These are phyloP conservation scores for Nothophytophthora sp. DNA, from an alignment of 352 stramenopile genomes.

Conservation along the genomic window DNA sequence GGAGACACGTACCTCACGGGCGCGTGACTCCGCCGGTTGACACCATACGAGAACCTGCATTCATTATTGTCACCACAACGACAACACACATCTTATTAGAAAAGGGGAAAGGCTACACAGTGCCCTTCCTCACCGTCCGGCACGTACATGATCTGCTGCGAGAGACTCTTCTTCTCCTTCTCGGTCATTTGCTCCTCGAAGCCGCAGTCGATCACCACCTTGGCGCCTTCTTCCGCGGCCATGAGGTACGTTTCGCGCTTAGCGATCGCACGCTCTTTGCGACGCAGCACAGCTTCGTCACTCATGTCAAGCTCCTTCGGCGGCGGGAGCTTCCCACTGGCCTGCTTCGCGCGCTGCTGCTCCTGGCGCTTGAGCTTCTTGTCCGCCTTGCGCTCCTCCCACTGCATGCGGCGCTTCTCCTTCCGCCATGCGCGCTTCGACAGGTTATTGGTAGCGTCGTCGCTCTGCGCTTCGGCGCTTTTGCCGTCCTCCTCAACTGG, in stretches of 20 bases:
- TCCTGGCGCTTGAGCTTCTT: slow-evolving; percentile 82
- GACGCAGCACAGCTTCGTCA: slow-evolving; percentile 61
- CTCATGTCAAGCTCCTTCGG: slow-evolving; percentile 80
- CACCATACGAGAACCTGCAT: slow-evolving; percentile 81
- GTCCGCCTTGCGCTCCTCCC: slow-evolving; percentile 80
- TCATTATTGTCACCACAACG: too few species aligned
- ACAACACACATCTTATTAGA: neutral
- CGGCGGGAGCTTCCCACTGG: slow-evolving; percentile 19
- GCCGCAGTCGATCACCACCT: slow-evolving; percentile 93
- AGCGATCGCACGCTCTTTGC: slow-evolving; percentile 55
- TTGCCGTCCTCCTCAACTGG: neutral
- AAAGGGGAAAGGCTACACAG: neutral
- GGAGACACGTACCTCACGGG: slow-evolving; percentile 53
- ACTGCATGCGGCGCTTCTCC: slow-evolving; percentile 64
- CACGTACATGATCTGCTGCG: slow-evolving; percentile 93
- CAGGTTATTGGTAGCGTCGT: slow-evolving; percentile 13
- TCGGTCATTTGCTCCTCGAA: slow-evolving; percentile 94
- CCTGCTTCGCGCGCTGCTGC: slow-evolving; percentile 40
- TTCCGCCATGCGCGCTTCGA: slow-evolving; percentile 61
- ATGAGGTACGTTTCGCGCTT: slow-evolving; percentile 83
- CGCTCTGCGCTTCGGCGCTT: neutral
- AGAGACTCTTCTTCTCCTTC: slow-evolving; percentile 94
- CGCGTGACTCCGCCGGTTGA: slow-evolving; percentile 59
- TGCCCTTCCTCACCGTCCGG: slow-evolving; percentile 1
- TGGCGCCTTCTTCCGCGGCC: slow-evolving; percentile 78